Evolutionary conservation across 1,284 basidiomycete genomes (phyloP).

Genomic region (Meira nashicola): DNA sequence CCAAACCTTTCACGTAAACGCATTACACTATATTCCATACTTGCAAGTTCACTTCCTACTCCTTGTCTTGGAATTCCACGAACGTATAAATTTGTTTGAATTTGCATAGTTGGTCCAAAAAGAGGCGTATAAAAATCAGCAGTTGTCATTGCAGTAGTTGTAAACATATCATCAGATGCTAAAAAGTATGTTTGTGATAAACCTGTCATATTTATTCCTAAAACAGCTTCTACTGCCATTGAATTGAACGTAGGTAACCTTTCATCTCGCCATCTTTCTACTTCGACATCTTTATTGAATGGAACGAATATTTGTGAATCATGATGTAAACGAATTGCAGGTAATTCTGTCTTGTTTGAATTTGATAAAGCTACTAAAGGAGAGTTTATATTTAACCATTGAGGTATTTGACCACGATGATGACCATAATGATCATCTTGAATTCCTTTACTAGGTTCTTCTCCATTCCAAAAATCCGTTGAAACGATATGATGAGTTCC

Average conservation of each 20-base stretch:
- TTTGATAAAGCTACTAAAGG: background rate
- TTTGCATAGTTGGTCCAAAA: background rate
- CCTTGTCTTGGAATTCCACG: background rate
- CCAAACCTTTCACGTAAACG: background rate
- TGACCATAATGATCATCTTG: background rate
- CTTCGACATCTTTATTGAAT: background rate
- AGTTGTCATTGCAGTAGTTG: background rate
- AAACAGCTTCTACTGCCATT: background rate
- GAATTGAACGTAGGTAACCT: constrained; percentile 2
- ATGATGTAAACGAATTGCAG: background rate
- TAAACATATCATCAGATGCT: background rate
- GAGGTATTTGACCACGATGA: background rate
- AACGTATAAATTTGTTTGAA: background rate
- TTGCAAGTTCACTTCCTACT: background rate
- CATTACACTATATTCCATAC: background rate
- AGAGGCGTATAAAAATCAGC: background rate
- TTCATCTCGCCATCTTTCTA: background rate
- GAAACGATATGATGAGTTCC: constrained; percentile 1
- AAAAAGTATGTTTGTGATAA: background rate
- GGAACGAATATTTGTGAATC: background rate
- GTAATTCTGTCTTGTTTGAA: background rate
- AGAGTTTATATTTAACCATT: background rate
- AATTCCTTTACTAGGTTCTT: background rate
- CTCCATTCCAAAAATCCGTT: background rate
- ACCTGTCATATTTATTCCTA: background rate